A percentile compares a stretch with the other conserved stretches of the same genome.
Evolutionary conservation across 345 rosid genomes (phyloP).

Genomic region (Populus deltoides): DNA sequence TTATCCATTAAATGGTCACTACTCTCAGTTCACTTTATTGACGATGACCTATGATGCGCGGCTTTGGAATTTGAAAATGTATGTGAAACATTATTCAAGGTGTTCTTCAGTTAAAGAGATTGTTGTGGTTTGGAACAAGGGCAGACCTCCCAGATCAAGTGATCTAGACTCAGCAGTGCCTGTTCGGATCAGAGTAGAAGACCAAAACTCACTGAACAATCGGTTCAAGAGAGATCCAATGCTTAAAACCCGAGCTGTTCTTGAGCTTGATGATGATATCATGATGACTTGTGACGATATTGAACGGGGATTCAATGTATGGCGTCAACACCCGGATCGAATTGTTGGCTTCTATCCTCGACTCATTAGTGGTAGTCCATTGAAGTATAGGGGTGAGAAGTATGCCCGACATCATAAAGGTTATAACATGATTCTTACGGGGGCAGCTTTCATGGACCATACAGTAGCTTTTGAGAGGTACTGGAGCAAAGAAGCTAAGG

Average conservation of each 20-base stretch:
- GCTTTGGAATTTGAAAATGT: slow-evolving; percentile 95
- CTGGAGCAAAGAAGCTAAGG: slow-evolving; percentile 55
- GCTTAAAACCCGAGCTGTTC: slow-evolving; percentile 75
- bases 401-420: slow-evolving; percentile 67
- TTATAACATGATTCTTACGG: slow-evolving; percentile 88
- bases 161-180: slow-evolving; percentile 87
- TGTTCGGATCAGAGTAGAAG: slow-evolving; percentile 76
- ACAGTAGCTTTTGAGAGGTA: slow-evolving; percentile 61
- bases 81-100: slow-evolving; percentile 82
- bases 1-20: slow-evolving; percentile 58
- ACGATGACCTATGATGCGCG: slow-evolving; percentile 98
- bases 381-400: slow-evolving; percentile 74
- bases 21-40: slow-evolving; percentile 82
- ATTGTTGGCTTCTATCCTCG: slow-evolving; percentile 96
- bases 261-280: slow-evolving; percentile 94
- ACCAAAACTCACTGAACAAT: slow-evolving; percentile 70
- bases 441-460: slow-evolving; percentile 84
- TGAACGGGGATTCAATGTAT: slow-evolving; percentile 79
- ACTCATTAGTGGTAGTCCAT: slow-evolving; percentile 42
- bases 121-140: slow-evolving; percentile 96
- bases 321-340: slow-evolving; percentile 84
- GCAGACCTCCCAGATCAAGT: slow-evolving; percentile 53
- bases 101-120: slow-evolving; percentile 92
- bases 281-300: slow-evolving; percentile 83
- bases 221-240: slow-evolving; percentile 71